Evolutionary conservation across 306 rosid genomes (phyloP).

Genomic region (Cucumis cinereus): DNA sequence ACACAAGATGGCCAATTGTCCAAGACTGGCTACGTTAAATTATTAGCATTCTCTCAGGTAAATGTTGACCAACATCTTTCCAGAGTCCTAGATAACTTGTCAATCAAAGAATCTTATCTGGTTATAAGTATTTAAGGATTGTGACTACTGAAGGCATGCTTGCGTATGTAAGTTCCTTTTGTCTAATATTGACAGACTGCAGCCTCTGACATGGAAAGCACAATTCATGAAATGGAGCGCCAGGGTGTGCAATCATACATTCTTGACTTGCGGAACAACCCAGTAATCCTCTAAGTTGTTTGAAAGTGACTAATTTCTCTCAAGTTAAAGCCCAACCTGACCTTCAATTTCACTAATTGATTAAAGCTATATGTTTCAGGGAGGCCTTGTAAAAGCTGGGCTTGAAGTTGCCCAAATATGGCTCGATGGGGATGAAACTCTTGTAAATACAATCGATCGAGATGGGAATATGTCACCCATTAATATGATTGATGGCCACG

Average conservation of each 20-base stretch:
- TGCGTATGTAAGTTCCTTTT: not conserved
- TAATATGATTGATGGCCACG: constrained; percentile 76
- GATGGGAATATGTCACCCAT: constrained; percentile 70
- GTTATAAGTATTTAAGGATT: not conserved
- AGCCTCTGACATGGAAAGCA: constrained; percentile 75
- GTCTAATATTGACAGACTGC: constrained; percentile 42
- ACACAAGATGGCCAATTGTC: constrained; percentile 50
- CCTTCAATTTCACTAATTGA: not conserved
- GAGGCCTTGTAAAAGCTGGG: constrained; percentile 82
- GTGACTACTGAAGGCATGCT: not conserved
- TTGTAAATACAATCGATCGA: constrained; percentile 81
- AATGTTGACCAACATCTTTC: not conserved
- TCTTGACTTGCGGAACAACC: constrained; percentile 88
- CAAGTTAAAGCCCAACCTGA: not conserved
- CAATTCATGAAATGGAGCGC: constrained; percentile 63
- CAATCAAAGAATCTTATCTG: not conserved
- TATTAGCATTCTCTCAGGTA: constrained; percentile 85
- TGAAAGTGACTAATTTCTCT: not conserved
- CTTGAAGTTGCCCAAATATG: constrained; percentile 96
- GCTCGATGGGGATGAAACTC: constrained; percentile 94
- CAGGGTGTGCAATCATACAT: constrained; percentile 89
- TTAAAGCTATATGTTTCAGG: constrained; percentile 30
- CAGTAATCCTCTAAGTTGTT: constrained; percentile 32
- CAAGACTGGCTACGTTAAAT: constrained; percentile 82
- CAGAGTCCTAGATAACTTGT: not conserved